Percentiles rank a stretch among this genome's conserved stretches.
Evolutionary conservation across 2,329 filamentous ascomycete genomes (phyloP).

Genomic region (Ophiocordyceps sinensis): DNA sequence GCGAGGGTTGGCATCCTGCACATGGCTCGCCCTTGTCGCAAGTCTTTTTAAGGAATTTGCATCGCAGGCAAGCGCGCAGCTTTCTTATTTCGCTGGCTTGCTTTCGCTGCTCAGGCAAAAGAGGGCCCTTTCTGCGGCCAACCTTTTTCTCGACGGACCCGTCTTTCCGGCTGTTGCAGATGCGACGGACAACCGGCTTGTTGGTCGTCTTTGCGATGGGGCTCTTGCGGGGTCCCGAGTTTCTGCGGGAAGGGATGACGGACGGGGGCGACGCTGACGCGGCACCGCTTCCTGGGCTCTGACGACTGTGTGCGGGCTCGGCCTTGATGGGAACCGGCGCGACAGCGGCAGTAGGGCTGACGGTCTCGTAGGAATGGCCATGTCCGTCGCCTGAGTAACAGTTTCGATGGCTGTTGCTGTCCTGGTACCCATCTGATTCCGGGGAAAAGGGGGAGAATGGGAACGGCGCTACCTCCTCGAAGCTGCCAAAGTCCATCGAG

Average conservation of each 20-base stretch:
- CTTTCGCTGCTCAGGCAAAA: slow-evolving; percentile 86
- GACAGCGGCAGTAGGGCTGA: slow-evolving; percentile 55
- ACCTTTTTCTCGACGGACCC: slow-evolving; percentile 76
- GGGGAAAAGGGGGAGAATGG: slow-evolving; percentile 72
- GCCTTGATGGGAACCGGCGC: slow-evolving; percentile 58
- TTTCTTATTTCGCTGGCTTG: slow-evolving; percentile 96
- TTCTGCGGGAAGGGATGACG: slow-evolving; percentile 47
- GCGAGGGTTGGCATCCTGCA: slow-evolving; percentile 86
- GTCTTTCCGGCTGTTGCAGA: slow-evolving; percentile 64
- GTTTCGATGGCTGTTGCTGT: slow-evolving; percentile 44
- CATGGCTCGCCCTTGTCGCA: slow-evolving; percentile 97
- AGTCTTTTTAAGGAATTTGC: slow-evolving; percentile 98
- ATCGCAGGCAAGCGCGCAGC: slow-evolving; percentile 80
- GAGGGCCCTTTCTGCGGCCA: slow-evolving; percentile 74
- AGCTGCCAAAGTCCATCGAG: slow-evolving; percentile 59
- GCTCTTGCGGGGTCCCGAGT: slow-evolving; percentile 58
- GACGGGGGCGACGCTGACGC: slow-evolving; percentile 47
- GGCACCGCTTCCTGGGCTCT: slow-evolving; percentile 45
- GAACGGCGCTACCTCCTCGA: slow-evolving; percentile 61
- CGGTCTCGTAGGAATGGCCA: slow-evolving; percentile 33
- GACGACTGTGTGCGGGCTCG: slow-evolving; percentile 30
- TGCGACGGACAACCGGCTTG: slow-evolving; percentile 74
- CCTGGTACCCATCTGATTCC: slow-evolving; percentile 59
- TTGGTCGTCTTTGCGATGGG: slow-evolving; percentile 62
- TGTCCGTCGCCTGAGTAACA: slow-evolving; percentile 45